phyloP scores from a whole-genome alignment of 768 basidiomycete genomes.

The Daedalea quercina region DNA sequence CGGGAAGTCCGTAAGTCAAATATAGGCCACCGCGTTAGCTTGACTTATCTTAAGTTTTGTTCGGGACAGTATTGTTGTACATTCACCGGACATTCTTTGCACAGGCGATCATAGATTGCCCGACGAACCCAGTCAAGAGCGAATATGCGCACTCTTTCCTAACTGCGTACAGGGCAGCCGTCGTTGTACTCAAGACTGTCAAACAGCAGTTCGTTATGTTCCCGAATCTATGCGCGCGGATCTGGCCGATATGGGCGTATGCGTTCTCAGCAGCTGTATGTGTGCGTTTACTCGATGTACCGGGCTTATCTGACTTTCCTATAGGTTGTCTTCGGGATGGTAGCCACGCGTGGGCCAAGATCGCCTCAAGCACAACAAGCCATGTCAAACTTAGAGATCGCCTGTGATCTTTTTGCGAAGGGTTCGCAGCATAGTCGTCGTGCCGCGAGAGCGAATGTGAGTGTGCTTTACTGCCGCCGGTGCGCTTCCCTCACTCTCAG shows the following conservation, averaged over 20 bases:
- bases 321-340: constrained; percentile 75
- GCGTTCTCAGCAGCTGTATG: constrained; percentile 35
- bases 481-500: not conserved
- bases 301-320: constrained; percentile 22
- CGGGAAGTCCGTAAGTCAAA: constrained; percentile 46
- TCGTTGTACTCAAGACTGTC: constrained; percentile 51
- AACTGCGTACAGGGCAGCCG: constrained; percentile 62
- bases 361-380: constrained; percentile 63
- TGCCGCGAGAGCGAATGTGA: constrained; percentile 62
- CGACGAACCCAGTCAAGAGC: constrained; percentile 60
- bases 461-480: not conserved
- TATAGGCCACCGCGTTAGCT: constrained; percentile 13
- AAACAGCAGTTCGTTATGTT: constrained; percentile 43
- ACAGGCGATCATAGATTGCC: constrained; percentile 62
- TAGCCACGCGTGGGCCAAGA: constrained; percentile 67
- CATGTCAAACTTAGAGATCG: constrained; percentile 63
- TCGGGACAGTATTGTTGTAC: constrained; percentile 45
- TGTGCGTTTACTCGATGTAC: not conserved
- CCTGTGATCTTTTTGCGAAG: constrained; percentile 57
- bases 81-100: constrained; percentile 71
- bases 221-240: constrained; percentile 51
- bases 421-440: constrained; percentile 53
- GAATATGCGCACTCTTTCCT: constrained; percentile 69
- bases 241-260: constrained; percentile 62
- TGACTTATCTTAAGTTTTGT: constrained; percentile 20